Evolutionary conservation across 2,329 filamentous ascomycete species (phyloP).

Genomic region (Exophiala alcalophila): DNA sequence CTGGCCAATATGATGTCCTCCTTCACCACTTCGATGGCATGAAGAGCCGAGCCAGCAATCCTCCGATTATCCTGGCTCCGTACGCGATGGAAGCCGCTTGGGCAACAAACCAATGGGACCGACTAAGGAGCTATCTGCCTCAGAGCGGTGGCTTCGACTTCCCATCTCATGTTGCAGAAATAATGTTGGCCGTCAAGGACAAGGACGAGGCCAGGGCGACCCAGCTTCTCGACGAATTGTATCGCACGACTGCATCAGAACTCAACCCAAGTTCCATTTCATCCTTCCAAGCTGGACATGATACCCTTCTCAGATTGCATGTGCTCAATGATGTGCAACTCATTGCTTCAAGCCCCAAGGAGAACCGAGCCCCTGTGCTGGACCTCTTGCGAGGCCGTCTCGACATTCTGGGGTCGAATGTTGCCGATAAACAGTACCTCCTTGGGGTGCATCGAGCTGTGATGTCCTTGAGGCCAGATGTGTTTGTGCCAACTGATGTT

Average conservation of each 20-base stretch:
- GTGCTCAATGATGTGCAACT: conserved; percentile 70
- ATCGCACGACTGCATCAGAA: conserved; percentile 67
- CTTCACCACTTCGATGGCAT: conserved; percentile 84
- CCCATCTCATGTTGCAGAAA: conserved; percentile 73
- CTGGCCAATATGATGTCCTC: conserved; percentile 88
- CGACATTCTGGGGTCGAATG: conserved; percentile 83
- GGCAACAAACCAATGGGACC: conserved; percentile 79
- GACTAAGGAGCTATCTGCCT: conserved; percentile 64
- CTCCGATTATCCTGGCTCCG: conserved; percentile 62
- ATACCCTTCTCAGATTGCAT: conserved; percentile 81
- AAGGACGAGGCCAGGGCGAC: conserved; percentile 54
- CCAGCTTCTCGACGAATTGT: conserved; percentile 60
- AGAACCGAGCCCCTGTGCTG: conserved; percentile 45
- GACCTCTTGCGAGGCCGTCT: conserved; percentile 69
- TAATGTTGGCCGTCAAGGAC: conserved; percentile 59
- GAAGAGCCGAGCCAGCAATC: conserved; percentile 39
- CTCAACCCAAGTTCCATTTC: conserved; percentile 74
- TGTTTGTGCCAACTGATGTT: conserved; percentile 68
- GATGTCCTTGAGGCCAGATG: conserved; percentile 68
- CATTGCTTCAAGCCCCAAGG: conserved; percentile 59
- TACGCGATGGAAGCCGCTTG: conserved; percentile 90
- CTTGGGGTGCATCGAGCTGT: conserved; percentile 80
- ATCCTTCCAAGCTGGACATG: conserved; percentile 80
- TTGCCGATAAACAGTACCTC: conserved; percentile 90
- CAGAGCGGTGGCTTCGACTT: conserved; percentile 61